Evolutionary conservation across 2,329 filamentous ascomycete genomes (phyloP), one percentile per base, ranked within the genome.

Genomic region (Pyrenophora graminea): DNA sequence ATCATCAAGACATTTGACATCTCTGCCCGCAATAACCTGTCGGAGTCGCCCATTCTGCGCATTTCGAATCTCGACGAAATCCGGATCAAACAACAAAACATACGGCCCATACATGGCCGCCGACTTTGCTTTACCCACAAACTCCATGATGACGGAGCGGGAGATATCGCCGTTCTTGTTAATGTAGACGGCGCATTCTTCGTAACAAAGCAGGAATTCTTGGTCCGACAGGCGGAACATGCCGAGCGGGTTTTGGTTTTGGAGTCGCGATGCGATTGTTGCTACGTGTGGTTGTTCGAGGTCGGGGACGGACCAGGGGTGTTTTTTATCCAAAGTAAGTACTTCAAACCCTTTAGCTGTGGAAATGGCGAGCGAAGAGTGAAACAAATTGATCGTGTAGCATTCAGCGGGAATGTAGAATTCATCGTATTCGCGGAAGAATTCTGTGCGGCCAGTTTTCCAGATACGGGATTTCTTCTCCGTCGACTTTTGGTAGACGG

Each of bases 371-470:
- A 99, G 88, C 55, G 91, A 95, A 0, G 88, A 91, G 71, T 97
- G 91, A 83, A 97, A 99, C 45, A 99, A 84, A 73, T 97, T 97
- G 70, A 99, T 89, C 40, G 90, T 91, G 73, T 88, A 96, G 73
- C 91, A 97, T 70, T 99, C 95, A 2, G 90, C 88, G 0, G 94
- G 94, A 62, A 99, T 92, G 76, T 97, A 99, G 75, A 99, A 99
- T 63, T 97, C 94, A 76, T 99, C 94, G 71, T 92, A 99, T 69
- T 99, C 94, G 56, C 94, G 88, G 85, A 97, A 99, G 64, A 93
- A 93, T 64, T 99, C 94, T 0, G 93, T 97, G 53, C 84, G 86
- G 17, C 91, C 91, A 8, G 83, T 82, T 15, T 85, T 79, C 68
- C 84, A 86, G 58, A 87, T 79, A 7, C 90, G 85, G 4, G 85